phyloP scores from a whole-genome alignment of 441 rosid genomes.

The Erodium moschatum region DNA sequence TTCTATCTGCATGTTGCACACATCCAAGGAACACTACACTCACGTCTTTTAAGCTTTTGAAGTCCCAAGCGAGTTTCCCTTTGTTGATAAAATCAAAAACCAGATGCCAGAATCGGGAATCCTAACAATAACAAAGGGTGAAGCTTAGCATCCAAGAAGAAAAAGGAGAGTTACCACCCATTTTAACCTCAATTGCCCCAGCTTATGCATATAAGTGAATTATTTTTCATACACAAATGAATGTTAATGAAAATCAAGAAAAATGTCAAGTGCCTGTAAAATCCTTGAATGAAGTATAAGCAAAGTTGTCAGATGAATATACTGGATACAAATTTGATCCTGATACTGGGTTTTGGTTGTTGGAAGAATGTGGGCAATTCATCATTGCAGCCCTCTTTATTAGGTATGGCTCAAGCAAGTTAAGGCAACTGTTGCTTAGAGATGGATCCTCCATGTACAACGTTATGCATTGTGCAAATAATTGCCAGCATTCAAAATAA shows the following conservation, averaged over 20 bases:
- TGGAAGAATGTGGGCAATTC: background rate
- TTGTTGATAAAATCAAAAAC: slow-evolving; percentile 21
- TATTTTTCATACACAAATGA: too few species aligned
- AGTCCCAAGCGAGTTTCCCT: slow-evolving; percentile 16
- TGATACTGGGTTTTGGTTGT: too few species aligned
- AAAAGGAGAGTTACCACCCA: background rate
- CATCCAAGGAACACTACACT: slow-evolving; percentile 26
- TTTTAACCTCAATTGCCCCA: too few species aligned
- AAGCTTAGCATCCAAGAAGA: background rate
- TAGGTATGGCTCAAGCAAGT: background rate
- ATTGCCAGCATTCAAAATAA: too few species aligned
- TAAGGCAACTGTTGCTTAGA: background rate
- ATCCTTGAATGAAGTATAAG: too few species aligned
- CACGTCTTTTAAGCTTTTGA: slow-evolving; percentile 24
- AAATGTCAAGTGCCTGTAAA: too few species aligned
- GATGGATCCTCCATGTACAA: background rate
- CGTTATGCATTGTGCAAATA: background rate
- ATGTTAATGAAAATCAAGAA: too few species aligned
- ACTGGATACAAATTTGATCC: too few species aligned
- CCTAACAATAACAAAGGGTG: slow-evolving; percentile 9
- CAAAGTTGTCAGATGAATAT: too few species aligned
- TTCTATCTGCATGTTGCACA: slow-evolving; percentile 42
- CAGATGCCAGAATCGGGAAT: slow-evolving; percentile 9
- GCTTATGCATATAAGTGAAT: too few species aligned
- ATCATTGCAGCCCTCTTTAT: background rate